Conservation (phyloP, 2,329 filamentous ascomycete genomes). For the Ophiostoma sp. region DNA sequence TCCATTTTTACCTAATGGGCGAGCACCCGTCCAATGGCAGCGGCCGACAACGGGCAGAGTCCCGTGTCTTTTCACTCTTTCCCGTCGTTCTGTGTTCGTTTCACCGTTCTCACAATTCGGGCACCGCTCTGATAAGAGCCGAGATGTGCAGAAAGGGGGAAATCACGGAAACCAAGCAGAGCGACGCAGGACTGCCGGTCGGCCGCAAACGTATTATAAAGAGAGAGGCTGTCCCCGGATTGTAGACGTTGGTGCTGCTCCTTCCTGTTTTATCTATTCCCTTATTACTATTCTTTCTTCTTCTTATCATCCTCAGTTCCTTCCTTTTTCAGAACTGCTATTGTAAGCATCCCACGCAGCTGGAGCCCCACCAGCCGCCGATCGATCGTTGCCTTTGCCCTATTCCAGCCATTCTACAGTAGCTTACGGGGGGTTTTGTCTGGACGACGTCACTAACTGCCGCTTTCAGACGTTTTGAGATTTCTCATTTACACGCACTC, state of each 20-base stretch:
- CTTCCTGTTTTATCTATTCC: background rate
- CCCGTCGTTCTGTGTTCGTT: too few species aligned
- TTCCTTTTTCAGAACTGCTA: slow-evolving; percentile 3
- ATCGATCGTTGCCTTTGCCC: slow-evolving; percentile 11
- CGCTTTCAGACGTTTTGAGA: background rate
- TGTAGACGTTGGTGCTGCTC: background rate
- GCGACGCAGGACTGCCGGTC: background rate
- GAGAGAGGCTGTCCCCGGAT: background rate
- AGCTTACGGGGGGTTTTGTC: background rate
- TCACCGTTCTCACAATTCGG: too few species aligned
- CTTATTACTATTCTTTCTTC: background rate
- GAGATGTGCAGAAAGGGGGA: slow-evolving; percentile 6
- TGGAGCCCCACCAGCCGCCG: slow-evolving; percentile 14
- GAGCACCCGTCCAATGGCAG: background rate
- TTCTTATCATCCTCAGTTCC: slow-evolving; percentile 1
- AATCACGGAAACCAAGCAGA: background rate
- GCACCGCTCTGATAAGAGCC: background rate
- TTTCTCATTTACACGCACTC: background rate
- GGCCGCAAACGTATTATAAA: slow-evolving; percentile 10
- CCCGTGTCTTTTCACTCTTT: too few species aligned
- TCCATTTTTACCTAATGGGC: slow-evolving; percentile 22
- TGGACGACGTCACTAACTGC: slow-evolving; percentile 1
- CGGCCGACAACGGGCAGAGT: background rate
- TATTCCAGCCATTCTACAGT: slow-evolving; percentile 5
- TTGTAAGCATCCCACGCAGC: slow-evolving; percentile 7